Percentiles rank a stretch among this genome's conserved stretches.
Conservation (phyloP, 1,139 yeast species). For the Lodderomyces metapsilosis region DNA sequence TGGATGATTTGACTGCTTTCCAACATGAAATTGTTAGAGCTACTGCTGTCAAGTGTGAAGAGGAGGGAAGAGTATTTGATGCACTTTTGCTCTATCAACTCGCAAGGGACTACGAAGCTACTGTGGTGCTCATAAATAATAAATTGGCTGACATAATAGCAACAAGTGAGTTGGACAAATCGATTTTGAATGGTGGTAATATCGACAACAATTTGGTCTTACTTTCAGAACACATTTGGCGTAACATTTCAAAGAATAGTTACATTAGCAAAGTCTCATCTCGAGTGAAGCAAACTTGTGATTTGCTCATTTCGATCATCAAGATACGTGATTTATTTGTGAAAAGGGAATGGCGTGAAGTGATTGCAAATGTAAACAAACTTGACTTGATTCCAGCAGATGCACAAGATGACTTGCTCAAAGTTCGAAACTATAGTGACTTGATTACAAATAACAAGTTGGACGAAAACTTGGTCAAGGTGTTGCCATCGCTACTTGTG, state of each 20-base stretch:
- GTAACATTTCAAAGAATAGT: constrained; percentile 51
- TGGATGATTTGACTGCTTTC: constrained; percentile 52
- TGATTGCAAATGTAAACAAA: constrained; percentile 55
- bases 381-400: constrained; percentile 67
- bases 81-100: constrained; percentile 84
- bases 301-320: constrained; percentile 62
- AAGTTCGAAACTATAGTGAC: constrained; percentile 41
- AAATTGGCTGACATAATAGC: constrained; percentile 78
- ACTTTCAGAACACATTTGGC: constrained; percentile 57
- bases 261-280: constrained; percentile 45
- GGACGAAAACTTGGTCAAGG: constrained; percentile 73
- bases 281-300: constrained; percentile 60
- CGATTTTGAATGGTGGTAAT: constrained; percentile 45
- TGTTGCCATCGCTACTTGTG: constrained; percentile 75
- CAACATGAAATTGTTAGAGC: constrained; percentile 67
- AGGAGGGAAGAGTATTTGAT: constrained; percentile 87
- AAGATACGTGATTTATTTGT: constrained; percentile 64
- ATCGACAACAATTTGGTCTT: constrained; percentile 50
- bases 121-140: constrained; percentile 72
- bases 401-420: constrained; percentile 35
- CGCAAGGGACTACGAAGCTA: constrained; percentile 85
- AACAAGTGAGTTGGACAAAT: constrained; percentile 68
- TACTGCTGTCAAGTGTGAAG: constrained; percentile 86
- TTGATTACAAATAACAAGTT: constrained; percentile 45
- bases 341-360: constrained; percentile 58